Evolutionary conservation across 306 rosid species (phyloP).

Genomic region (Bauhinia variegata): DNA sequence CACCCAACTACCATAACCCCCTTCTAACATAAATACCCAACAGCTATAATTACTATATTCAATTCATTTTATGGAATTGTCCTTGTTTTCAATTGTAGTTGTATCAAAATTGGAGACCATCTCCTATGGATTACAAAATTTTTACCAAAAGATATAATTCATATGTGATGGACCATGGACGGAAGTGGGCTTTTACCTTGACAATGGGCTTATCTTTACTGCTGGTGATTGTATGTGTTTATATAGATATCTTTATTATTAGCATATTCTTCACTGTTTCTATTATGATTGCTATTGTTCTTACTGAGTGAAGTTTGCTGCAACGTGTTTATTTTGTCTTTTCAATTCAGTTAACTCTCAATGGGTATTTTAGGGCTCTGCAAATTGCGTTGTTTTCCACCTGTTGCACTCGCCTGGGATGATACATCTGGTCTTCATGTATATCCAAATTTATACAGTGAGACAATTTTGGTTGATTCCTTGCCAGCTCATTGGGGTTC

Average conservation of each 20-base stretch:
- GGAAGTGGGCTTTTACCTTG: constrained; percentile 18
- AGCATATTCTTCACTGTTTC: not conserved
- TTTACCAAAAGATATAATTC: constrained; percentile 9
- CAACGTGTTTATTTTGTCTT: constrained; percentile 30
- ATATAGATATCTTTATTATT: not conserved
- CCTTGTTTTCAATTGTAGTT: no score
- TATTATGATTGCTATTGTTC: constrained; percentile 14
- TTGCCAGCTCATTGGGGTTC: constrained; percentile 85
- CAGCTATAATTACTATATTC: no score
- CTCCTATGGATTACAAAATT: constrained; percentile 3
- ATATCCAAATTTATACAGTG: constrained; percentile 73
- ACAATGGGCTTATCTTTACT: constrained; percentile 14
- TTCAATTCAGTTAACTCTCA: constrained; percentile 37
- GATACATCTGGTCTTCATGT: constrained; percentile 83
- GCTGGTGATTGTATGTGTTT: constrained; percentile 11
- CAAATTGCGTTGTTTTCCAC: constrained; percentile 95
- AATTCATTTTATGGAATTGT: no score
- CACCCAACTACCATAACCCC: no score
- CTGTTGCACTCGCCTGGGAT: constrained; percentile 96
- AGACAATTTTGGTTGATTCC: constrained; percentile 84
- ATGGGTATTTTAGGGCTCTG: constrained; percentile 73
- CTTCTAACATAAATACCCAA: no score
- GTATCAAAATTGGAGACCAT: not conserved
- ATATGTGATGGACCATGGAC: not conserved
- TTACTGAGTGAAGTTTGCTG: constrained; percentile 19